Percentiles rank a stretch among this genome's conserved stretches.
phyloP scores from a whole-genome alignment of 2,329 filamentous ascomycete genomes.

The Aspergillus sp. region DNA sequence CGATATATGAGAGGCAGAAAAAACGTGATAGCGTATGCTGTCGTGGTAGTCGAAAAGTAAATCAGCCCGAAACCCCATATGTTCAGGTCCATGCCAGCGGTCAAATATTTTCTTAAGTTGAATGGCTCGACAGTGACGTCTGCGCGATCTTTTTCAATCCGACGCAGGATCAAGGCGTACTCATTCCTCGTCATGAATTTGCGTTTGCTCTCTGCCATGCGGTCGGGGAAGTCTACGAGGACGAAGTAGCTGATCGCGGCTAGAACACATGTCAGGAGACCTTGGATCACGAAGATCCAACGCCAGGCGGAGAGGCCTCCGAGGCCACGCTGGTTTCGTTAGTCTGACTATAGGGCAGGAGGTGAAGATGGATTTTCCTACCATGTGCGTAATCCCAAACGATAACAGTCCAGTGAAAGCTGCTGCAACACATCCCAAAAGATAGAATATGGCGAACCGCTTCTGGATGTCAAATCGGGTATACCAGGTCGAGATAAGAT shows the following conservation, averaged over 20 bases:
- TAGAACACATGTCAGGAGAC: constrained; percentile 54
- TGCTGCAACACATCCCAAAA: constrained; percentile 65
- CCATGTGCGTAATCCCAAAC: constrained; percentile 58
- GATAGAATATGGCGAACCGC: constrained; percentile 67
- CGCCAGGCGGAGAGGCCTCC: constrained; percentile 59
- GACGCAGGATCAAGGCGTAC: constrained; percentile 33
- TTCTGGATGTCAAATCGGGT: constrained; percentile 66
- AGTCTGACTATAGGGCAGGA: background rate
- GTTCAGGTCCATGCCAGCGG: constrained; percentile 53
- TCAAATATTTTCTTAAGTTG: constrained; percentile 48
- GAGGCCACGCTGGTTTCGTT: constrained; percentile 23
- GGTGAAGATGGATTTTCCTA: background rate
- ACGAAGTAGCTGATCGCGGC: constrained; percentile 55
- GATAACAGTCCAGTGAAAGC: constrained; percentile 69
- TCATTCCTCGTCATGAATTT: constrained; percentile 55
- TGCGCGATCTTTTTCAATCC: constrained; percentile 58
- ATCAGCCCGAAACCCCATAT: constrained; percentile 56
- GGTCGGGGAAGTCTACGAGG: constrained; percentile 65
- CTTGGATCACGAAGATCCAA: constrained; percentile 62
- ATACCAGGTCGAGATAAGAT: constrained; percentile 47
- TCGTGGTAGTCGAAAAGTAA: constrained; percentile 23
- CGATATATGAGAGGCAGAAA: constrained; percentile 20
- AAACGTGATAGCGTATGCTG: constrained; percentile 18
- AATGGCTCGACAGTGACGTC: constrained; percentile 53
- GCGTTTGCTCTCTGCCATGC: constrained; percentile 41